Evolutionary conservation across 2,329 filamentous ascomycete genomes (phyloP).

Genomic region (Ophidiomyces ophidiicola): DNA sequence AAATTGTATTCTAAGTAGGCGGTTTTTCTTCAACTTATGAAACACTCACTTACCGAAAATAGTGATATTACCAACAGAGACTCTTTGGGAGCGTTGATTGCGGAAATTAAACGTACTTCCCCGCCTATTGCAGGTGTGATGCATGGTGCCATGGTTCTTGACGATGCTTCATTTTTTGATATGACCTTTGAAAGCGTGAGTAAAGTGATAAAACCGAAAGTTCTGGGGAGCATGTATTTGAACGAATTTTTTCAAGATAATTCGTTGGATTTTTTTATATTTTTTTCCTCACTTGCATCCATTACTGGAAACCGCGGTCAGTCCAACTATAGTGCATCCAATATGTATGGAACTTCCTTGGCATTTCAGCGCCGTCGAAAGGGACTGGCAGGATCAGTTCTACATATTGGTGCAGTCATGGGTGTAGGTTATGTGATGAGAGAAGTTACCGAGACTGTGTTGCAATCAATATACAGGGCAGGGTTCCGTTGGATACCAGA

Average conservation of each 20-base stretch:
- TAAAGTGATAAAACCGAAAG: conserved; percentile 28
- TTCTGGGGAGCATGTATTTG: conserved; percentile 25
- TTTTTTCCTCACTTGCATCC: conserved; percentile 15
- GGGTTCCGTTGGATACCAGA: conserved; percentile 32
- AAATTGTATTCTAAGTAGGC: not conserved
- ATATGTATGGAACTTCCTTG: conserved; percentile 34
- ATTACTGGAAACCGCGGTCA: conserved; percentile 29
- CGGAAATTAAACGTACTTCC: conserved; percentile 11
- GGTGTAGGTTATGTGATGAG: conserved; percentile 12
- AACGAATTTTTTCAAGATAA: conserved; percentile 15
- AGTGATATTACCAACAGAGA: conserved; percentile 16
- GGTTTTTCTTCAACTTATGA: not conserved
- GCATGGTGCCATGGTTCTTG: conserved; percentile 28
- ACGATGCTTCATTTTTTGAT: conserved; percentile 25
- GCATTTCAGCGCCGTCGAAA: conserved; percentile 3
- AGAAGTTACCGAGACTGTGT: not conserved
- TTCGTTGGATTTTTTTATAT: conserved; percentile 14
- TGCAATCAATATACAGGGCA: not conserved
- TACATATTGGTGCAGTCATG: conserved; percentile 9
- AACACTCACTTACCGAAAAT: conserved; percentile 1
- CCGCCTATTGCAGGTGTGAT: conserved; percentile 23
- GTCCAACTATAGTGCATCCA: conserved; percentile 32
- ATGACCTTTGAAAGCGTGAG: conserved; percentile 25
- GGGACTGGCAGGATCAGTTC: conserved; percentile 10
- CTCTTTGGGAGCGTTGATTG: conserved; percentile 12